phyloP scores from a whole-genome alignment of 2,329 filamentous ascomycete genomes.

The Biscogniauxia mediterranea region DNA sequence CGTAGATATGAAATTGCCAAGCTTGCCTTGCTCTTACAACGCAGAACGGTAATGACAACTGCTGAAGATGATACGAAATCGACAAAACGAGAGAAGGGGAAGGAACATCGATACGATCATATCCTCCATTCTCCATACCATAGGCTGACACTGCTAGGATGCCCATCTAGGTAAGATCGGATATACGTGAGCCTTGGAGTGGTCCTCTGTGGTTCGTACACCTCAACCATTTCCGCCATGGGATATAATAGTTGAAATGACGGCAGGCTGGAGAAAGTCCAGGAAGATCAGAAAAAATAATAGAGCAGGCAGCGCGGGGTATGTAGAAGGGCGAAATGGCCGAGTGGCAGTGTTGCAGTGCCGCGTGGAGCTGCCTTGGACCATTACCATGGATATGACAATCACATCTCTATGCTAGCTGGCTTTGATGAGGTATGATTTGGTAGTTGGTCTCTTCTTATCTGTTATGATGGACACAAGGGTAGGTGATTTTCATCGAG shows the following conservation, averaged over 20 bases:
- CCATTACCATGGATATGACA: too few relatives aligned
- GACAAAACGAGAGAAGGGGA: not conserved
- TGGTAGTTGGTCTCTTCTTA: too few relatives aligned
- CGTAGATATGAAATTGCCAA: not conserved
- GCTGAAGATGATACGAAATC: too few relatives aligned
- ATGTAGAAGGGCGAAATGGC: not conserved
- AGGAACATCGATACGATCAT: not conserved
- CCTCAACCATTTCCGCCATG: not conserved
- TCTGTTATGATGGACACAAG: too few relatives aligned
- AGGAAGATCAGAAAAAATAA: not conserved
- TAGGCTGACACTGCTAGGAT: not conserved
- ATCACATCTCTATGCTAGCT: too few relatives aligned
- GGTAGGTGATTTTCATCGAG: too few relatives aligned
- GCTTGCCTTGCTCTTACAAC: not conserved
- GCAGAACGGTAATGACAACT: not conserved
- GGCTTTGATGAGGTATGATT: too few relatives aligned
- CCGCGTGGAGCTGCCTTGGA: too few relatives aligned
- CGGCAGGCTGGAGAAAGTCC: not conserved
- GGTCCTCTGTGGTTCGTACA: not conserved
- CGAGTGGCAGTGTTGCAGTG: not conserved
- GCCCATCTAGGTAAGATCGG: not conserved
- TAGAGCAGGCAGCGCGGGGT: not conserved
- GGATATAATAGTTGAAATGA: not conserved
- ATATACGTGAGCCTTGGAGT: not conserved
- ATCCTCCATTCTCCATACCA: not conserved